Percentiles rank a stretch among this genome's conserved stretches.
These are phyloP conservation scores for Cardamine resedifolia DNA, from an alignment of 345 rosid species.

Conservation along the genomic window DNA sequence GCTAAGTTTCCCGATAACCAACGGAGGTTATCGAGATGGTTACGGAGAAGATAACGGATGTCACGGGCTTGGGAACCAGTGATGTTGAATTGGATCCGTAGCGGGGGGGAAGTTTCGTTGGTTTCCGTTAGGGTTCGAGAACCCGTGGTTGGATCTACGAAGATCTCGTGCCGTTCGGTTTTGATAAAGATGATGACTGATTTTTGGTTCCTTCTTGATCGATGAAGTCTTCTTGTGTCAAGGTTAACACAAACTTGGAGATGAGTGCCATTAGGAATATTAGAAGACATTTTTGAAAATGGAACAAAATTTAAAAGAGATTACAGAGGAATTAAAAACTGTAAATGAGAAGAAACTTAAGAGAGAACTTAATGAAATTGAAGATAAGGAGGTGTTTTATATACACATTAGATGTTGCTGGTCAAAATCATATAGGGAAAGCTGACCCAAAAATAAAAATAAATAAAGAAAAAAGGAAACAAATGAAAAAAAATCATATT, in stretches of 20 bases:
- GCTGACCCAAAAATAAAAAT: too few species aligned
- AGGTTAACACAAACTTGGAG: not conserved
- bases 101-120: not conserved
- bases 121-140: not conserved
- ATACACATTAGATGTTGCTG: not conserved
- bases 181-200: not conserved
- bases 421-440: not conserved
- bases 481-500: too few species aligned
- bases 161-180: not conserved
- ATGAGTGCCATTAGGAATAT: not conserved
- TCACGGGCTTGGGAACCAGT: too few species aligned
- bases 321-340: not conserved
- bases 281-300: not conserved
- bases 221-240: not conserved
- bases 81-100: too few species aligned
- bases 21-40: not conserved
- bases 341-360: not conserved
- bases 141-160: not conserved
- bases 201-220: not conserved
- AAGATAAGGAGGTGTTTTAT: not conserved
- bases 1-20: not conserved
- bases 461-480: too few species aligned
- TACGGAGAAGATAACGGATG: not conserved
- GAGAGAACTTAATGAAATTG: not conserved
- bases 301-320: not conserved